A percentile compares a stretch with the other conserved stretches of the same genome.
Conservation (phyloP, 495 filamentous ascomycete genomes). For the Penicillium silybi region DNA sequence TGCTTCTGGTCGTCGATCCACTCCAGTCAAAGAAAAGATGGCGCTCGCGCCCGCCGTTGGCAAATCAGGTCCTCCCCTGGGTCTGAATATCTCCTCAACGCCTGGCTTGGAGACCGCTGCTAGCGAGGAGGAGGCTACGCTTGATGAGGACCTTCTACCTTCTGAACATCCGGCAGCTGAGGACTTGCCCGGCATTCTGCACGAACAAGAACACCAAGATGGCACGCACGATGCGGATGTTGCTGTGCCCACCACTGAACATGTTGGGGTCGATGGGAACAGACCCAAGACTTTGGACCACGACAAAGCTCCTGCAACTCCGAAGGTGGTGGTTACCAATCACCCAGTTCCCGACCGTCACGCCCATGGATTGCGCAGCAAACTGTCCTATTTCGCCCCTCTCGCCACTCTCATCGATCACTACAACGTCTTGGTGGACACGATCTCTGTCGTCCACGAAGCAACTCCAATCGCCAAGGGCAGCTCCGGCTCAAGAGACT, state of each 20-base stretch:
- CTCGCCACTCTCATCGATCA: slow-evolving; percentile 61
- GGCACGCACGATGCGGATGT: background rate
- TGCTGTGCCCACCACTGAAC: slow-evolving; percentile 6
- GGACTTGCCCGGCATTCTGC: background rate
- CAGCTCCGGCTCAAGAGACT: slow-evolving; percentile 65
- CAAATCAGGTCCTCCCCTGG: background rate
- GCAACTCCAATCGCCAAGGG: slow-evolving; percentile 54
- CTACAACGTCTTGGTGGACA: slow-evolving; percentile 52
- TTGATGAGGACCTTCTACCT: background rate
- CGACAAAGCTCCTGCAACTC: background rate
- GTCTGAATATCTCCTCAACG: too few relatives aligned
- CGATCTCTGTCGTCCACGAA: slow-evolving; percentile 64
- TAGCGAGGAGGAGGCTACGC: background rate
- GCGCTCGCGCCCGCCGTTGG: background rate
- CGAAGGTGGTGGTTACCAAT: slow-evolving; percentile 8
- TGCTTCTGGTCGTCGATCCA: background rate
- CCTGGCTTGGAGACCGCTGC: background rate
- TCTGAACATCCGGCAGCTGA: background rate
- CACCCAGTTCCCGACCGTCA: slow-evolving; percentile 25
- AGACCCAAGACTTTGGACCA: slow-evolving; percentile 1
- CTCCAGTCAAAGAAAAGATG: background rate
- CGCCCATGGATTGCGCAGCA: slow-evolving; percentile 54
- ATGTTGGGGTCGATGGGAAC: background rate
- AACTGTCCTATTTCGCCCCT: slow-evolving; percentile 62
- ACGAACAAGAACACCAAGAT: background rate